Evolutionary conservation across 2,329 filamentous ascomycete species (phyloP).

Genomic region (Colletotrichum endophyticum): DNA sequence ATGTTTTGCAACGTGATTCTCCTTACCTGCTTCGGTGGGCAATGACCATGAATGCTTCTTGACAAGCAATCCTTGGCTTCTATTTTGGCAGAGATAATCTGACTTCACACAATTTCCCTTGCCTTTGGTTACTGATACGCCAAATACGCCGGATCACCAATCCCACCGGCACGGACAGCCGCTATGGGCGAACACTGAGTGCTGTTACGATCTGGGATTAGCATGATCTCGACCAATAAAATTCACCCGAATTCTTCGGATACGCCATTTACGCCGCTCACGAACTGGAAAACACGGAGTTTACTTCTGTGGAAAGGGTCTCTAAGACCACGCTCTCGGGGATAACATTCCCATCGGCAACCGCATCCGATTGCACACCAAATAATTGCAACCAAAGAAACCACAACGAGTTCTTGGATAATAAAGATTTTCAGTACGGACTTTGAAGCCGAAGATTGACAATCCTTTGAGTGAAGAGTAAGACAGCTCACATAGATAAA

Average conservation of each 20-base stretch:
- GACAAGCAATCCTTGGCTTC: neutral
- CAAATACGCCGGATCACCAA: neutral
- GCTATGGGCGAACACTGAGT: neutral
- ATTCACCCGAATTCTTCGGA: neutral
- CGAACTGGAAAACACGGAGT: neutral
- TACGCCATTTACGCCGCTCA: neutral
- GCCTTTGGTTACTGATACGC: neutral
- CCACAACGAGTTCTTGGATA: neutral
- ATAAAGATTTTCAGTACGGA: neutral
- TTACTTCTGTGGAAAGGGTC: neutral
- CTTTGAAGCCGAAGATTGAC: neutral
- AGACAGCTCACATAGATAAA: neutral
- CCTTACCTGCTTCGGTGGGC: neutral
- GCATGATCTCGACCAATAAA: neutral
- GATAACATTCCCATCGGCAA: neutral
- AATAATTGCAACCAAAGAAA: neutral
- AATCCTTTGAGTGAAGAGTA: fast-evolving
- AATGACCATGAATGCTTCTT: neutral
- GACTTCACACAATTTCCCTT: neutral
- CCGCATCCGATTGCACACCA: neutral
- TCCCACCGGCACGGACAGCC: neutral
- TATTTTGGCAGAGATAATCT: neutral
- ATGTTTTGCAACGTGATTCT: neutral
- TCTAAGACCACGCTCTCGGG: neutral
- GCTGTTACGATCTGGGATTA: neutral